Evolutionary conservation across 345 rosid genomes (phyloP), one percentile per base, ranked within the genome.

Genomic region (Eutrema heterophyllum): DNA sequence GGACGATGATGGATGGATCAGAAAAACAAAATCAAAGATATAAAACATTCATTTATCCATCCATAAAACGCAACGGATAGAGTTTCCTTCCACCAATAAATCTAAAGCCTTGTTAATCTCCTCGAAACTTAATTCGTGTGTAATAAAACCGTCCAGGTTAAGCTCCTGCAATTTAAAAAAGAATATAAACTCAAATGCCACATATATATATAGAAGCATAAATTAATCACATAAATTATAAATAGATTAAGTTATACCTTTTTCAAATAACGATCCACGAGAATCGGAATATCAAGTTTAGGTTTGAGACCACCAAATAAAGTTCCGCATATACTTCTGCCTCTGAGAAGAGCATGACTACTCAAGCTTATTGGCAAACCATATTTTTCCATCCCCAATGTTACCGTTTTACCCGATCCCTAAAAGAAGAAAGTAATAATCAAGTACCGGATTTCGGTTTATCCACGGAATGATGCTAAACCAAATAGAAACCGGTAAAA

Each of bases 331-430:
- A 87, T 56, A 55, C 71, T 84, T 76, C 56, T 83, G 70, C 92
- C 92, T 35, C 3, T 66, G 4, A 86, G 73, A 16, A 86, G 46
- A 53, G 80, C 88, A 27, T 65, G 51, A 39, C 78, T 57, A 36
- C 43, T 49, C 52, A 89, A 8, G 15, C 67, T 70, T 29, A 87
- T 2, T 24, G 87, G 84, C 14, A 65, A 9, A 0, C 44, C 74
- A 1, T 74, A 38, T 77, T 68, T 66, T 70, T 81, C 86, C 73
- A 83, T 67, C 32, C 96, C 96, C 16, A 89, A 44, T 48, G 87
- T 80, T 73, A 89, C 80, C 24, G 92, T 86, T 80, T 84, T 89
- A 13, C 96, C 92, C 72, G 83, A 81, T 4, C 92, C 96, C 92
- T 89, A 44, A 10, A 44, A 10, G 24, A 32, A 29, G 0, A 49